phyloP scores from a whole-genome alignment of 192 early-diverging fungal genomes.

The Coemansia sp. region DNA sequence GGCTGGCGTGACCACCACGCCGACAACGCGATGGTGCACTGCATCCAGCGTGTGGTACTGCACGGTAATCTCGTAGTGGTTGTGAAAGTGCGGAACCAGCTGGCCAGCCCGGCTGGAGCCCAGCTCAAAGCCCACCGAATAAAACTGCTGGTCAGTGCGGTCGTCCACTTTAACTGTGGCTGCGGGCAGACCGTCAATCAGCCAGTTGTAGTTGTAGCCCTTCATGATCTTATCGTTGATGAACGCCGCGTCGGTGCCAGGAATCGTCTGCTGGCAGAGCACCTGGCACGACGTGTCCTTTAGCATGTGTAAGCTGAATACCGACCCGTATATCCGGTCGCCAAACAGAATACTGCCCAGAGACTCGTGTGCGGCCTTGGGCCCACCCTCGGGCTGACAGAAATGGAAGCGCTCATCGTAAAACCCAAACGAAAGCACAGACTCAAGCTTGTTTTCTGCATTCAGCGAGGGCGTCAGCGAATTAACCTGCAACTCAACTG shows the following conservation, averaged over 20 bases:
- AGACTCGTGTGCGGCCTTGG: constrained; percentile 68
- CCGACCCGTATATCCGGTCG: constrained; percentile 84
- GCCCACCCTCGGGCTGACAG: constrained; percentile 69
- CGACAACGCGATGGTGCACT: constrained; percentile 78
- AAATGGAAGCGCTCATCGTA: constrained; percentile 87
- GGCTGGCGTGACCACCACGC: constrained; percentile 72
- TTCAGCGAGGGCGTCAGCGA: constrained; percentile 73
- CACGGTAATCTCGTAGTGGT: constrained; percentile 87
- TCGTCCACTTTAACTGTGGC: constrained; percentile 59
- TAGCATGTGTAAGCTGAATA: constrained; percentile 70
- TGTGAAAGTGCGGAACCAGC: constrained; percentile 62
- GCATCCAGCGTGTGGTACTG: constrained; percentile 72
- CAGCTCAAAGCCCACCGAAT: constrained; percentile 79
- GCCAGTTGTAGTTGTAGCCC: constrained; percentile 77
- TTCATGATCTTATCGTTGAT: constrained; percentile 81
- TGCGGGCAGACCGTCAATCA: constrained; percentile 91
- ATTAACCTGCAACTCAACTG: constrained; percentile 82
- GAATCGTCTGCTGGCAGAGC: constrained; percentile 64
- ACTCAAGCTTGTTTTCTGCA: constrained; percentile 63
- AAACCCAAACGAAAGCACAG: constrained; percentile 83
- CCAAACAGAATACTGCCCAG: constrained; percentile 96
- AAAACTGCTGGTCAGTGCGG: constrained; percentile 56
- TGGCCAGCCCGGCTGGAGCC: constrained; percentile 51
- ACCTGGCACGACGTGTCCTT: constrained; percentile 60
- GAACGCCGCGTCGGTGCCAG: constrained; percentile 75